Evolutionary conservation across 78 protist genomes (phyloP), one percentile per base, ranked within the genome.

Genomic region (Neovahlkampfia damariscottae): DNA sequence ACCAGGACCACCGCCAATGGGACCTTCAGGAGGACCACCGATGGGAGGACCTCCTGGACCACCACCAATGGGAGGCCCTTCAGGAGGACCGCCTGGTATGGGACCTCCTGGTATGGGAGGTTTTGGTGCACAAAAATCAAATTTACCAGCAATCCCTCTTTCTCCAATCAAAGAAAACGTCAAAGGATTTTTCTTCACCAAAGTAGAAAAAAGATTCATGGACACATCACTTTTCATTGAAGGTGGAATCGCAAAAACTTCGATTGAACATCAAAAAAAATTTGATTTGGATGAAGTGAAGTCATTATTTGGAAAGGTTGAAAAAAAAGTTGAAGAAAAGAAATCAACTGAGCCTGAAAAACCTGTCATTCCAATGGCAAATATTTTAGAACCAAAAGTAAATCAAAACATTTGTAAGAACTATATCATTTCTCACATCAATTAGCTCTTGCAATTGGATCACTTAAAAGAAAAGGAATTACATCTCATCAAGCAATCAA

Each of bases 1-100:
- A n/a, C 62, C 62, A n/a, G 62, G 62, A 50, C 62, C 62, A 50
- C 62, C 62, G 19, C 62, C 62, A 50, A 50, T 50, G 62, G 19
- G n/a, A n/a, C n/a, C n/a, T n/a, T n/a, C 19, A 19, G 62, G 62
- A n/a, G 62, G 62, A 19, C 62, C 62, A n/a, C 62, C 34, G n/a
- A n/a, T n/a, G n/a, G n/a, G n/a, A n/a, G 34, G 34, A 19, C 34
- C 62, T 50, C 19, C 19, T 50, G 62, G 62, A n/a, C n/a, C n/a
- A n/a, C n/a, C n/a, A n/a, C n/a, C n/a, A n/a, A n/a, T n/a, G n/a
- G n/a, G n/a, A n/a, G n/a, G n/a, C n/a, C n/a, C n/a, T n/a, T n/a
- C n/a, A n/a, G n/a, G n/a, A n/a, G n/a, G n/a, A n/a, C n/a, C n/a
- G n/a, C n/a, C n/a, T n/a, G n/a, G n/a, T n/a, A n/a, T n/a, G n/a